phyloP scores from a whole-genome alignment of 495 filamentous ascomycete genomes.

The Xylona heveae region DNA sequence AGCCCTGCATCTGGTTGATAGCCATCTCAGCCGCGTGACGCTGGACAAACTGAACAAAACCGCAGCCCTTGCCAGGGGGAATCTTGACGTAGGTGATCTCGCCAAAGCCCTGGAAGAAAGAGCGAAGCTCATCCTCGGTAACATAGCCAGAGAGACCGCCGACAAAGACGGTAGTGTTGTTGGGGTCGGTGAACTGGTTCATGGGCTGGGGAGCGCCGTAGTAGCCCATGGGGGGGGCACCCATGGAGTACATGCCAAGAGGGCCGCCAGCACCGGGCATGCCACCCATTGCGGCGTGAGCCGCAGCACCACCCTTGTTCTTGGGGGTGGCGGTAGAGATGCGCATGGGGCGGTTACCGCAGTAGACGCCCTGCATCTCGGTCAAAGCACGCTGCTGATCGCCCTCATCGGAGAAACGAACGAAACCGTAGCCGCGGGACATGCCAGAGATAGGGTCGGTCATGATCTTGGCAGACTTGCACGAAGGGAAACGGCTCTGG shows the following conservation, averaged over 20 bases:
- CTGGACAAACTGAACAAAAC: slow-evolving; percentile 98
- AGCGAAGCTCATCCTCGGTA: slow-evolving; percentile 95
- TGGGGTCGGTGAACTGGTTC: slow-evolving; percentile 99
- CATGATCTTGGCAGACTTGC: slow-evolving; percentile 99
- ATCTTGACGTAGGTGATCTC: slow-evolving; percentile 99
- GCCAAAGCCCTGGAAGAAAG: slow-evolving; percentile 98
- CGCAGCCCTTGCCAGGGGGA: slow-evolving; percentile 94
- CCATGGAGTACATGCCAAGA: slow-evolving; percentile 39
- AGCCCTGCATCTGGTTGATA: slow-evolving; percentile 99
- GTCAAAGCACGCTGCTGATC: slow-evolving; percentile 89
- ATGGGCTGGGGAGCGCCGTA: slow-evolving; percentile 81
- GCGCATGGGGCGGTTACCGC: slow-evolving; percentile 95
- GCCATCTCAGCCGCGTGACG: slow-evolving; percentile 99
- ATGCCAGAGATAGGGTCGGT: slow-evolving; percentile 95
- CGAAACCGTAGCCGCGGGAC: slow-evolving; percentile 95
- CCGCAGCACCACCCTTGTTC: slow-evolving; percentile 43
- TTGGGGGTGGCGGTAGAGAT: slow-evolving; percentile 97
- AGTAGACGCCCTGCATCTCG: slow-evolving; percentile 99
- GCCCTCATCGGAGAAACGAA: slow-evolving; percentile 81
- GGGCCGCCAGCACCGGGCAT: slow-evolving; percentile 22
- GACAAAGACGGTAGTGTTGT: slow-evolving; percentile 99
- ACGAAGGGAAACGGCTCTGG: slow-evolving; percentile 84
- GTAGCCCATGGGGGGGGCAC: slow-evolving; percentile 58
- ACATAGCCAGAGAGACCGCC: slow-evolving; percentile 95
- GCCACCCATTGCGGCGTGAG: slow-evolving; percentile 20